Evolutionary conservation across 352 stramenopile species (phyloP), one percentile per base, ranked within the genome.

Genomic region (Globisporangium nodosum): DNA sequence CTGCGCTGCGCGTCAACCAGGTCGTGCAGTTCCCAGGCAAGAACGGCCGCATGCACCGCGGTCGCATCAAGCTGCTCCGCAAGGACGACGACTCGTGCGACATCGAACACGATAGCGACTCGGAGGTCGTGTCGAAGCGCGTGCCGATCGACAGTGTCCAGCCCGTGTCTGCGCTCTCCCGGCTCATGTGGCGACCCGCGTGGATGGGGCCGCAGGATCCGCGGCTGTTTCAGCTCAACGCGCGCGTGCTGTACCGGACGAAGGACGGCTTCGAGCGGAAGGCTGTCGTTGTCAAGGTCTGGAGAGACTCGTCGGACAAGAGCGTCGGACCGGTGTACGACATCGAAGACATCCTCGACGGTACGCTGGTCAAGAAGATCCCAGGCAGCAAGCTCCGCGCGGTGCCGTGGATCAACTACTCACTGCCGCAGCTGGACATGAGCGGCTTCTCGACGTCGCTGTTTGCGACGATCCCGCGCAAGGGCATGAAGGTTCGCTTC

Each of bases 51-150:
- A 60, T 76, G 40, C 74, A 78, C 51, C 72, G 74, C 20, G 78
- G 78, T 0, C 64, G 75, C 20, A 76, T 87, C 35, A 74, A 73
- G 49, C 49, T 68, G 21, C 52, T 87, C 12, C 74, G 74, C 31
- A 54, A 70, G 18, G 69, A 81, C 12, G 67, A 83, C 20, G 56
- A 69, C 12, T 60, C 59, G 21, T 89, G 76, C 43, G 78, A 89
- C 37, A 70, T 87, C n/a, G 73, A 78, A 56, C 79, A 89, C 47
- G 77, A 81, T 56, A 86, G 70, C 39, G 74, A 87, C 54, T 50
- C 52, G 1, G 76, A 80, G 4, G 67, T 60, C 3, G 52, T 89
- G 0, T 81, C 73, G 0, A 83, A 85, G 39, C 73, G 75, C 12
- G 69, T 87, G 1, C 54, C 70, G 4, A 58, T 76, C 0, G 62